Evolutionary conservation across 306 rosid species (phyloP).

Genomic region (Acmispon strigosus): DNA sequence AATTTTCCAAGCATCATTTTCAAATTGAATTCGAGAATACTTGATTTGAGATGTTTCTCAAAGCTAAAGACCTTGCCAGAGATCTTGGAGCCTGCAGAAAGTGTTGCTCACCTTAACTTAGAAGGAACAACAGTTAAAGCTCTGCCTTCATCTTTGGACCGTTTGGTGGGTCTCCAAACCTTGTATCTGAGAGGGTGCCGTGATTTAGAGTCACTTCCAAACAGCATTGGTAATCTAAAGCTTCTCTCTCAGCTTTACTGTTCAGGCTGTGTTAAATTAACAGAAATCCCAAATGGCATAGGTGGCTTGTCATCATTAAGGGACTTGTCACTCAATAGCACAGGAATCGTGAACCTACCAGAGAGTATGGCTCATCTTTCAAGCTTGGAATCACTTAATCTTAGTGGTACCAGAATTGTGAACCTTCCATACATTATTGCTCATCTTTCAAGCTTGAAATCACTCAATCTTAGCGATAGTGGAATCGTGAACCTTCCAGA

Average conservation of each 20-base stretch:
- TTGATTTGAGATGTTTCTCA: slow-evolving; percentile 13
- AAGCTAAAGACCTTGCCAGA: slow-evolving; percentile 18
- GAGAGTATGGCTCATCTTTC: neutral
- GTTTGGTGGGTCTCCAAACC: neutral
- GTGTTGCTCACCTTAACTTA: neutral
- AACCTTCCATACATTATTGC: too few species aligned
- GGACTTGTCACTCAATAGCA: neutral
- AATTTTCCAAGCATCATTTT: slow-evolving; percentile 17
- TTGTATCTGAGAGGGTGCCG: neutral
- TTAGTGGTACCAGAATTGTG: too few species aligned
- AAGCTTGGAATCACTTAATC: too few species aligned
- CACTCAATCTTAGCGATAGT: too few species aligned
- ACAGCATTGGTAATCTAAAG: neutral
- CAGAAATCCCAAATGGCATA: slow-evolving; percentile 9
- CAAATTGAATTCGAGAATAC: slow-evolving; percentile 3
- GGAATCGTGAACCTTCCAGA: too few species aligned
- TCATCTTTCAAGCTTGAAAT: too few species aligned
- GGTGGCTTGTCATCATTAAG: neutral
- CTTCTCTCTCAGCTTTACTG: neutral
- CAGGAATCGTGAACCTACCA: slow-evolving; percentile 10
- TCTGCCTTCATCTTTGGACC: slow-evolving; percentile 4
- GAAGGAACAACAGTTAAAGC: neutral
- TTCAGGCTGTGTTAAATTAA: slow-evolving; percentile 4
- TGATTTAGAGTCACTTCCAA: slow-evolving; percentile 9
- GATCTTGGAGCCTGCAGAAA: slow-evolving; percentile 3